phyloP scores from a whole-genome alignment of 108 stramenopile species.

The Thalassiosira profunda region DNA sequence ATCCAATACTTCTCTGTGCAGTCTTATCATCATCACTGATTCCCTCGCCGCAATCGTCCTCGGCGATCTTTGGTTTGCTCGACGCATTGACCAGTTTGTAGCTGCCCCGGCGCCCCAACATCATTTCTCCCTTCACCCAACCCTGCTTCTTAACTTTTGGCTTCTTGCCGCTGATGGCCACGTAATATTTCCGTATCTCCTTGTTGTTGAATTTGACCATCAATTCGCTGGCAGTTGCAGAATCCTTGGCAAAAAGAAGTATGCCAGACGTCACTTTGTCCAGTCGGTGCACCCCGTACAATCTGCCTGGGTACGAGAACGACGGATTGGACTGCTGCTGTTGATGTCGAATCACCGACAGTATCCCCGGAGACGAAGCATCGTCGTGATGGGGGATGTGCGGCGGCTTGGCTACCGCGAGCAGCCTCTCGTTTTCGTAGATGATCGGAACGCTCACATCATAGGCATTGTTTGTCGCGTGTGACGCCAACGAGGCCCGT shows the following conservation, averaged over 20 bases:
- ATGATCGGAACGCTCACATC: slow-evolving; percentile 43
- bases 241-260: slow-evolving; percentile 75
- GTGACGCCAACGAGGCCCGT: no score
- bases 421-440: slow-evolving; percentile 63
- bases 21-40: not conserved
- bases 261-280: slow-evolving; percentile 85
- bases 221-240: slow-evolving; percentile 48
- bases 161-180: slow-evolving; percentile 71
- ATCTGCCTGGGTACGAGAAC: slow-evolving; percentile 37
- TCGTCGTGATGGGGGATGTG: slow-evolving; percentile 78
- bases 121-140: slow-evolving; percentile 77
- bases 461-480: no score
- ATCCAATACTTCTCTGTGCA: slow-evolving; percentile 23
- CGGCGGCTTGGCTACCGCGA: slow-evolving; percentile 73
- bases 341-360: slow-evolving; percentile 45
- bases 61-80: not conserved
- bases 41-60: not conserved
- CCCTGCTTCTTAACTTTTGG: slow-evolving; percentile 82
- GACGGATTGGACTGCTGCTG: slow-evolving; percentile 2
- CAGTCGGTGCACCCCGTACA: slow-evolving; percentile 86
- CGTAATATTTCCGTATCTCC: slow-evolving; percentile 57
- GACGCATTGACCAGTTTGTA: slow-evolving; percentile 63
- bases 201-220: slow-evolving; percentile 44
- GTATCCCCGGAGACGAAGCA: slow-evolving; percentile 38
- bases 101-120: slow-evolving; percentile 65